Evolutionary conservation across 2,329 filamentous ascomycete species (phyloP), one percentile per base, ranked within the genome.

Genomic region (Botrytis medusae): DNA sequence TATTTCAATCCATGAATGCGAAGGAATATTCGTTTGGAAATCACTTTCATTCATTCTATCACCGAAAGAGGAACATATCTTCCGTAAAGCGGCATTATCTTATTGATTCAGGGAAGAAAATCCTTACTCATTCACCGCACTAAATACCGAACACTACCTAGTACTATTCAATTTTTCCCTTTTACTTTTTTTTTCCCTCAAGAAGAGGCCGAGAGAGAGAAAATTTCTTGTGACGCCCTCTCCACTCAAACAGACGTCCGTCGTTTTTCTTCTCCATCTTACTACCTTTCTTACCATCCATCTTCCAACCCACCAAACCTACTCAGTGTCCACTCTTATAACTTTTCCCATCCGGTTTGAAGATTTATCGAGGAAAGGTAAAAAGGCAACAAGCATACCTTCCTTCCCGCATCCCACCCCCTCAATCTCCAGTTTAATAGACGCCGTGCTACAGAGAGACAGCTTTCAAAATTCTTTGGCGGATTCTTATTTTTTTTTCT

Each of bases 351-450:
- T 71, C 60, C 34, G n/a, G 22, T 20, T 18, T 64, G 60, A 37
- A 72, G 37, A 67, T 42, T 59, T 5, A 29, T 67, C 44, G 61
- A 65, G 37, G 60, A 22, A 71, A 64, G 63, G 61, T 54, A 54
- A 57, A 72, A 72, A 65, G 44, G 20, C 60, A 65, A 67, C 44
- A 62, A 71, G 54, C 62, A 64, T 64, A 72, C 48, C 61, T 67
- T 68, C 65, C 65, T 42, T 69, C 65, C 65, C 65, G 65, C 70
- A 54, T 40, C 60, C 59, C 60, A 59, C 60, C 62, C 34, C 67
- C 67, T 46, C 60, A 67, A 72, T 72, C 70, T 72, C 70, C 70
- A 72, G 44, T 72, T 72, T 72, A 72, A 67, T 72, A 72, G 61
- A 54, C 70, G 70, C 70, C 70, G 70, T 72, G 46, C 70, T 44